Base-by-base conservation (phyloP, 2,329 filamentous ascomycete species). In the Fusarium subtropicale region DNA sequence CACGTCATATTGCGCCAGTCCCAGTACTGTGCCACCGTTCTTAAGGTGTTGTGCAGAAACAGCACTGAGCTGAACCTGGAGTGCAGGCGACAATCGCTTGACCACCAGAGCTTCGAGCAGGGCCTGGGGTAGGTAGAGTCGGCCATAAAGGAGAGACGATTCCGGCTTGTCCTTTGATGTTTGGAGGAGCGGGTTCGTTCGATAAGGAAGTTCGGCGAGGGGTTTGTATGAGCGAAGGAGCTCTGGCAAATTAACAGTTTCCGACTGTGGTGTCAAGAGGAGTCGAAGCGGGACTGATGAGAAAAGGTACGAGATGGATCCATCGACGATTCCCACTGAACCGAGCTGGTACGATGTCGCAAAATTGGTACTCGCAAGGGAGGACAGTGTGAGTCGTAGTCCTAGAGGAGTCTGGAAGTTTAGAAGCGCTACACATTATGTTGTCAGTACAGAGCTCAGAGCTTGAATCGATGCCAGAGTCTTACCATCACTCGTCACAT, bases 291-390 rank as follows among this genome's bases (percentile, higher is more conserved):
- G 90, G 11, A 96, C 85, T 4, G 93, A 97, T 50, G 94, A 97
- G 83, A 97, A 98, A 56, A 99, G 88, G 81, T 98, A 99, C 16
- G 94, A 97, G 60, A 99, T 88, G n/a, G 94, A 97, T 78, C 96
- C 96, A 81, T 98, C 95, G 53, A 99, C 94, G 36, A 97, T 86
- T 63, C 95, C 96, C 18, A 97, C 87, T 42, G 91, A 97, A 64
- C 94, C 93, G 45, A 99, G 88, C 42, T 93, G 92, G 80, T 99
- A 99, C 38, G 94, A 95, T 18, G 94, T 97, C 26, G 94, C 95
- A 75, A 98, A 97, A 79, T 97, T 93, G 11, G 93, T 91, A 20
- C 94, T 94, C 10, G 94, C 93, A 31, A 99, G 90, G 10, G 96
- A 97, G 10, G 95, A 97, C 60, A 98, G 88, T 60, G 93, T 93